Percentiles rank a stretch among this genome's conserved stretches.
Conservation (phyloP, 140 eudicot genomes). For the Flaveria floridana region DNA sequence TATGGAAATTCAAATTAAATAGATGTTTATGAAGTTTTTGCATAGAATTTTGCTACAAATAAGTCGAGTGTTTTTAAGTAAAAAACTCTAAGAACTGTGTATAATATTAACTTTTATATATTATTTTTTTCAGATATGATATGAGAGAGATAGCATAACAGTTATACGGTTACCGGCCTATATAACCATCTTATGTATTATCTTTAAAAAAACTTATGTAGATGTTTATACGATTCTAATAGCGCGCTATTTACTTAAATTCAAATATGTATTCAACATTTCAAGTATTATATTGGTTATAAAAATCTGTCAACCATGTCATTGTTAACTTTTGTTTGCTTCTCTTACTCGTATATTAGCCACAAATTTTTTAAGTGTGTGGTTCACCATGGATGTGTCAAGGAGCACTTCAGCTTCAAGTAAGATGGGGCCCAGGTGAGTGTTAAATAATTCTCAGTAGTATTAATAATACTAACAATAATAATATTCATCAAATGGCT, state of each 20-base stretch:
- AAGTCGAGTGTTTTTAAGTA: too few relatives aligned
- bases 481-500: constrained; percentile 22
- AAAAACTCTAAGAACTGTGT: too few relatives aligned
- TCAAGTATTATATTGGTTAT: not conserved
- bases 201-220: too few relatives aligned
- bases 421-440: constrained; percentile 30
- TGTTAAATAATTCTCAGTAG: not conserved
- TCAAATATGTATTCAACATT: too few relatives aligned
- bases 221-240: too few relatives aligned
- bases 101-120: too few relatives aligned
- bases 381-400: constrained; percentile 35
- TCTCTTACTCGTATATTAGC: constrained; percentile 20
- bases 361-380: constrained; percentile 29
- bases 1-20: not conserved
- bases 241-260: too few relatives aligned
- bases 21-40: not conserved
- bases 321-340: constrained; percentile 26
- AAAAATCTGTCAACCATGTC: constrained; percentile 25
- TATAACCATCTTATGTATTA: too few relatives aligned
- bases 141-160: too few relatives aligned
- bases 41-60: not conserved
- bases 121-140: too few relatives aligned
- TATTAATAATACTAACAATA: not conserved
- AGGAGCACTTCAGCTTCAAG: constrained; percentile 29
- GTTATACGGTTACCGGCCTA: too few relatives aligned